Percentiles rank a stretch among this genome's conserved stretches.
These are phyloP conservation scores for Endocarpon pusillum DNA, from an alignment of 495 filamentous ascomycete genomes.

Conservation along the genomic window DNA sequence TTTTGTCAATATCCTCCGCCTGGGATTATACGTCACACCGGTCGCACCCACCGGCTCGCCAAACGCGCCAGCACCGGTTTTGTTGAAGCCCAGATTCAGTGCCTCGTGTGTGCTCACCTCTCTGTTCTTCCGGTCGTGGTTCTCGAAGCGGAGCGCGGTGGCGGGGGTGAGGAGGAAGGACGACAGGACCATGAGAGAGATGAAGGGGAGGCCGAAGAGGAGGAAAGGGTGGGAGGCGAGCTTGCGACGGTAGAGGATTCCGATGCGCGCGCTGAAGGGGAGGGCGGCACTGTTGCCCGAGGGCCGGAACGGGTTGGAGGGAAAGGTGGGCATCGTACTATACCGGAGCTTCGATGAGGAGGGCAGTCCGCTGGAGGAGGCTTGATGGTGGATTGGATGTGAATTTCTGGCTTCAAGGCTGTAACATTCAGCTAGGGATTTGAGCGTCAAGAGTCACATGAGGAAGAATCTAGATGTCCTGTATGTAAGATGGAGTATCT, in stretches of 20 bases:
- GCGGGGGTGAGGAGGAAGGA: constrained; percentile 91
- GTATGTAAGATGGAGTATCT: too few species aligned
- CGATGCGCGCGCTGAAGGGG: constrained; percentile 44
- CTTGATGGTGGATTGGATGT: too few species aligned
- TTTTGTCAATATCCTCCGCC: constrained; percentile 19
- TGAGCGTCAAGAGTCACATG: too few species aligned
- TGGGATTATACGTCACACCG: constrained; percentile 29
- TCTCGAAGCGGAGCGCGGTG: constrained; percentile 82
- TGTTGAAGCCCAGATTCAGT: constrained; percentile 55
- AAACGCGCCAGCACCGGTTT: constrained; percentile 25
- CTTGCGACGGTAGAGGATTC: constrained; percentile 52
- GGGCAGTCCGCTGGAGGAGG: too few species aligned
- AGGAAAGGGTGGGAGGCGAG: constrained; percentile 69
- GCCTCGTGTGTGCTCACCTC: constrained; percentile 65
- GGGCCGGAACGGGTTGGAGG: constrained; percentile 52
- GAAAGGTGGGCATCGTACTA: constrained; percentile 63
- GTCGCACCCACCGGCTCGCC: too few species aligned
- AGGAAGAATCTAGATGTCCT: too few species aligned
- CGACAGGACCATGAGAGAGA: constrained; percentile 78
- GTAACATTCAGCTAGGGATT: too few species aligned
- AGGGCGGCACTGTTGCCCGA: constrained; percentile 27
- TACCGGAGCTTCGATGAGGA: too few species aligned
- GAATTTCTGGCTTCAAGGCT: too few species aligned
- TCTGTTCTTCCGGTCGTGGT: constrained; percentile 71
- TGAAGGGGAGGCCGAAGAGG: constrained; percentile 90